Conservation (phyloP, 768 basidiomycete species). For the Neoboletus magnificus region DNA sequence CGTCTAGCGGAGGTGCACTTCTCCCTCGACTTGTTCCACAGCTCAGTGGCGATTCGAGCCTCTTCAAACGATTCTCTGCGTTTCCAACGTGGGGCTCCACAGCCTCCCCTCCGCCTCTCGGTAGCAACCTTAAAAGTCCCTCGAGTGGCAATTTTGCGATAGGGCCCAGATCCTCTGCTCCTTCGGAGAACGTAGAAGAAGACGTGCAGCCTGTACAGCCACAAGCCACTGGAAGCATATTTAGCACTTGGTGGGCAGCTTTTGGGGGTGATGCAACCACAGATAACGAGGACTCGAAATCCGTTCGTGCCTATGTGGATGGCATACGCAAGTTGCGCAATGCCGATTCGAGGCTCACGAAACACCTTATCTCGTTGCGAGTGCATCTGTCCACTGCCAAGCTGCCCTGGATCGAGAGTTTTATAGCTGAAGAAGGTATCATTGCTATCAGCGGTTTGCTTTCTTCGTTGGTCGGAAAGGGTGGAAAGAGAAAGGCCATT, state of each 20-base stretch:
- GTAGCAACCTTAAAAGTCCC: slow-evolving; percentile 29
- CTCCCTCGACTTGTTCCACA: slow-evolving; percentile 70
- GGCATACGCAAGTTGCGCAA: slow-evolving; percentile 53
- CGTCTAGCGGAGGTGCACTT: slow-evolving; percentile 52
- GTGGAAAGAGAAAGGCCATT: slow-evolving; percentile 56
- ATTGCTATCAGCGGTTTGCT: slow-evolving; percentile 58
- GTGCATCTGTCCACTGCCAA: slow-evolving; percentile 85
- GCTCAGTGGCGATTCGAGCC: slow-evolving; percentile 64
- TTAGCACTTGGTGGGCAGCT: slow-evolving; percentile 74
- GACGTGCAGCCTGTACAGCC: slow-evolving; percentile 44
- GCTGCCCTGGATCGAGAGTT: slow-evolving; percentile 73
- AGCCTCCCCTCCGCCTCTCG: slow-evolving; percentile 34
- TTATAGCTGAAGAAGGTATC: slow-evolving; percentile 63
- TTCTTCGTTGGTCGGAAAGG: slow-evolving; percentile 59
- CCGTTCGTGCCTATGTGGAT: slow-evolving; percentile 63
- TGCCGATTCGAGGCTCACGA: slow-evolving; percentile 60
- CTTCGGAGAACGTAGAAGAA: slow-evolving; percentile 29
- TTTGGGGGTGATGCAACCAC: slow-evolving; percentile 48
- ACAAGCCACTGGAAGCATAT: slow-evolving; percentile 73
- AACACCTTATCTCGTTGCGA: slow-evolving; percentile 77
- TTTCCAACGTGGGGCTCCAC: slow-evolving; percentile 52
- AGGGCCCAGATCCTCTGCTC: slow-evolving; percentile 21
- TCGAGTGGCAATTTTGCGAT: slow-evolving; percentile 39
- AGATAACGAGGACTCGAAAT: slow-evolving; percentile 40
- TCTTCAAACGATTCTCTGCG: slow-evolving; percentile 68